Evolutionary conservation across 2,329 filamentous ascomycete species (phyloP).

Genomic region (Neopestalotiopsis rosae): DNA sequence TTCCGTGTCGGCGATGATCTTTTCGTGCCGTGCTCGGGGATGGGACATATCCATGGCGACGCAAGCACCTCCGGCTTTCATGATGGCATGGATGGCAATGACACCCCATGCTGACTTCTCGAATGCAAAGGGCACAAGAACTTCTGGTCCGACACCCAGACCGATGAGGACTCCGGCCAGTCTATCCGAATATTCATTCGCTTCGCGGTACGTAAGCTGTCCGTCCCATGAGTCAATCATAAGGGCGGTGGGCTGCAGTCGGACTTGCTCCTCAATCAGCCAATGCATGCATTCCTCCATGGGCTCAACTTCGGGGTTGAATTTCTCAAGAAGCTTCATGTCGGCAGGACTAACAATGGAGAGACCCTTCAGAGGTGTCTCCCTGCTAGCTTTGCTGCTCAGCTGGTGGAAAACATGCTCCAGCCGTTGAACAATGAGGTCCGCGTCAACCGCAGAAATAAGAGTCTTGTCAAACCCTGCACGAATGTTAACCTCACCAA

Average conservation of each 20-base stretch:
- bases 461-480: constrained; percentile 16
- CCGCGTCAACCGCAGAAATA: neutral
- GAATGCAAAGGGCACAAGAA: constrained; percentile 39
- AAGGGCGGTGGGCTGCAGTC: neutral
- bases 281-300: constrained; percentile 15
- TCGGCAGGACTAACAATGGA: constrained; percentile 10
- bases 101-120: constrained; percentile 40
- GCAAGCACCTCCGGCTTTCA: constrained; percentile 41
- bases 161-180: constrained; percentile 30
- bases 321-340: constrained; percentile 38
- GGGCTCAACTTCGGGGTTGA: constrained; percentile 11
- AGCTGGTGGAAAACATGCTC: constrained; percentile 7
- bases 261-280: constrained; percentile 12
- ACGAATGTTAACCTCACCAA: constrained; percentile 13
- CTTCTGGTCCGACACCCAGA: constrained; percentile 34
- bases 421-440: neutral
- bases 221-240: constrained; percentile 35
- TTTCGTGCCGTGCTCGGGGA: constrained; percentile 39
- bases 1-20: constrained; percentile 34
- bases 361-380: neutral
- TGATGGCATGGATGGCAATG: constrained; percentile 38
- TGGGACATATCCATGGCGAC: constrained; percentile 42
- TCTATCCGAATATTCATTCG: constrained; percentile 30
- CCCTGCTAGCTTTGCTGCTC: neutral
- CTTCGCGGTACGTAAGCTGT: constrained; percentile 34